Percentiles rank a stretch among this genome's conserved stretches.
Evolutionary conservation across 2,329 filamentous ascomycete genomes (phyloP).

Genomic region (Curvularia sp.): DNA sequence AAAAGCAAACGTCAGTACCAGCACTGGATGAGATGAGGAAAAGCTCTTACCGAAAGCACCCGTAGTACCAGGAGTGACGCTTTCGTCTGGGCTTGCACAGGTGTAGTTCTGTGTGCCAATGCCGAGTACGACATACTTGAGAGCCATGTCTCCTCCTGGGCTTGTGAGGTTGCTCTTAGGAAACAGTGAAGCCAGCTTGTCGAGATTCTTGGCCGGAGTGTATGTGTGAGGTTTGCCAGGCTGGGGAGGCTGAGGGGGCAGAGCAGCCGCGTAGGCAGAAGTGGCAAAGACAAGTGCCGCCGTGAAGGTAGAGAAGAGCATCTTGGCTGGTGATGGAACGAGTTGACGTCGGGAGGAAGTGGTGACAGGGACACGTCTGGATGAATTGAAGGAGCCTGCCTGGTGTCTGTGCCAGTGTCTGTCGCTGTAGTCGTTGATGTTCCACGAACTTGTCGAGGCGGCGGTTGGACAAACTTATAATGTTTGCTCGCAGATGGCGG

Average conservation of each 20-base stretch:
- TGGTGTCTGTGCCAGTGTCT: slow-evolving; percentile 6
- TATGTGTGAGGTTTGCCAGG: slow-evolving; percentile 20
- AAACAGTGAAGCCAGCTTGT: slow-evolving; percentile 35
- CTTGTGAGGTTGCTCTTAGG: slow-evolving; percentile 41
- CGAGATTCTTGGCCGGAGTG: slow-evolving; percentile 29
- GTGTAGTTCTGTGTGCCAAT: slow-evolving; percentile 63
- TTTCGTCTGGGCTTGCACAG: slow-evolving; percentile 44
- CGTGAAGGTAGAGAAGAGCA: slow-evolving; percentile 40
- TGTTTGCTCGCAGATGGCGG: slow-evolving; percentile 29
- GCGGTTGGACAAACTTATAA: slow-evolving; percentile 41
- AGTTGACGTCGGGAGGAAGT: not conserved
- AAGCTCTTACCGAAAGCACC: slow-evolving; percentile 40
- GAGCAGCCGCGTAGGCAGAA: slow-evolving; percentile 24
- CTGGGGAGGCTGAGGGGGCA: slow-evolving; percentile 25
- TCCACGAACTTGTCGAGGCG: slow-evolving; percentile 21
- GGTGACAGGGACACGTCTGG: not conserved
- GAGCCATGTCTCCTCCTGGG: slow-evolving; percentile 33
- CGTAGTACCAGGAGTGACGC: slow-evolving; percentile 40
- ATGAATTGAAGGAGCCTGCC: not conserved
- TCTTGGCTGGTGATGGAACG: slow-evolving; percentile 20
- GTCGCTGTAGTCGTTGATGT: slow-evolving; percentile 26
- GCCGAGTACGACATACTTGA: slow-evolving; percentile 58
- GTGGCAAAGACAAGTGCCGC: slow-evolving; percentile 30
- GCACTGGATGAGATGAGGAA: not conserved
- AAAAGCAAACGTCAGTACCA: slow-evolving; percentile 18